Evolutionary conservation across 1,139 yeast species (phyloP), one percentile per base, ranked within the genome.

Genomic region (Maudiozyma humilis): DNA sequence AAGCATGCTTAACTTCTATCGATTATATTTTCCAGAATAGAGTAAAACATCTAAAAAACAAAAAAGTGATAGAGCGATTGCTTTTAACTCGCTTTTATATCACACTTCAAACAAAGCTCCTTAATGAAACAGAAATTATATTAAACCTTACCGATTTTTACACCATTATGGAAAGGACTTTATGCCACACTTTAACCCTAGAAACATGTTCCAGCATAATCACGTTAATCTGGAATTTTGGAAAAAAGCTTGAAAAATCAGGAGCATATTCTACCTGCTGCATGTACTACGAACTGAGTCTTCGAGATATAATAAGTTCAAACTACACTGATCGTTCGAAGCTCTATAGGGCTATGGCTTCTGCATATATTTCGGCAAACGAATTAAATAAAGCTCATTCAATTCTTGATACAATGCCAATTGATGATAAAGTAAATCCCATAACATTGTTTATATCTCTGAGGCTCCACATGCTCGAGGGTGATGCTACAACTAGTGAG

Each of bases 141-240:
- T 32, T 32, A 2, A 51, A 49, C 29, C 40, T 57, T 25, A 40
- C 40, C 29, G 45, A 47, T 5, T 53, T 51, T 33, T 41, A 45
- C 20, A 33, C 32, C 3, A 42, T 42, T 17, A 30, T 52, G 2
- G 55, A 57, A 37, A 43, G 41, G 25, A 32, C 42, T 3, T n/a
- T 57, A 5, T 36, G 42, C 5, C 31, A 43, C 8, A 37, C 36
- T 4, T 40, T 56, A 5, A 46, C 55, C 6, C 43, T 44, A 36
- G 41, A 42, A 12, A 43, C 54, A 6, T 35, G 47, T 13, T 48
- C 59, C 2, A 48, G 54, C 23, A 44, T 57, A 27, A 49, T 58
- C 4, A 55, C 60, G 2, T 32, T 58, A 30, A 41, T 57, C 14
- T 57, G 60, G 59, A 57, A 57, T 44, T 33, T 47, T n/a, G 61